Evolutionary conservation across 23 red algal genomes (phyloP).

Genomic region (Agarophyton chilense): DNA sequence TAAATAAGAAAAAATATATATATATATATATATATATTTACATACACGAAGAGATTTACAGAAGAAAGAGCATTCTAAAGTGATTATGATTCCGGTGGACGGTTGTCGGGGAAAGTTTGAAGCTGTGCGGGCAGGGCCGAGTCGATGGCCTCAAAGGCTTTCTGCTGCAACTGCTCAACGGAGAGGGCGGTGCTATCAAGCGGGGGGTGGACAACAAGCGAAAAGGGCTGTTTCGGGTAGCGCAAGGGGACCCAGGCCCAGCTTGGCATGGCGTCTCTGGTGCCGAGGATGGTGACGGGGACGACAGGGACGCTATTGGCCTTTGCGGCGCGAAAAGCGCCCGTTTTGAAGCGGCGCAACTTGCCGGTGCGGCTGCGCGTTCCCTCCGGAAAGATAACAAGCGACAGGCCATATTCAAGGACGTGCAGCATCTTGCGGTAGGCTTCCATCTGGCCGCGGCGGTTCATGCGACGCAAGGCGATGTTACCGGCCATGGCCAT

Average conservation of each 20-base stretch:
- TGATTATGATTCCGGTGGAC: too few species aligned
- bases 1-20: too few species aligned
- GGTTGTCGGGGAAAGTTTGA: background rate
- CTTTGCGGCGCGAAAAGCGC: constrained; percentile 91
- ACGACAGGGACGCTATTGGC: constrained; percentile 74
- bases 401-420: constrained; percentile 68
- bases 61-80: too few species aligned
- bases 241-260: constrained; percentile 76
- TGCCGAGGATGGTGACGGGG: constrained; percentile 86
- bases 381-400: constrained; percentile 96
- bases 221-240: constrained; percentile 60
- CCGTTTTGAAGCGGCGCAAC: constrained; percentile 74
- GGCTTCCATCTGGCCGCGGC: constrained; percentile 73
- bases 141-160: constrained; percentile 59
- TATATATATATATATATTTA: too few species aligned
- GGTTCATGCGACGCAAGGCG: constrained; percentile 67
- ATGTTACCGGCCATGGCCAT: constrained; percentile 92
- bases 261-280: constrained; percentile 86
- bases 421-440: constrained; percentile 83
- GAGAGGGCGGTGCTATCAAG: constrained; percentile 43
- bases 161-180: constrained; percentile 42
- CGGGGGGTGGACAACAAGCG: constrained; percentile 76
- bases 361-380: constrained; percentile 77
- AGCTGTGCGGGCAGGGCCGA: constrained; percentile 57
- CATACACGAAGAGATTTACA: too few species aligned